Evolutionary conservation across 352 stramenopile species (phyloP).

Genomic region (Phytophthora litchii): DNA sequence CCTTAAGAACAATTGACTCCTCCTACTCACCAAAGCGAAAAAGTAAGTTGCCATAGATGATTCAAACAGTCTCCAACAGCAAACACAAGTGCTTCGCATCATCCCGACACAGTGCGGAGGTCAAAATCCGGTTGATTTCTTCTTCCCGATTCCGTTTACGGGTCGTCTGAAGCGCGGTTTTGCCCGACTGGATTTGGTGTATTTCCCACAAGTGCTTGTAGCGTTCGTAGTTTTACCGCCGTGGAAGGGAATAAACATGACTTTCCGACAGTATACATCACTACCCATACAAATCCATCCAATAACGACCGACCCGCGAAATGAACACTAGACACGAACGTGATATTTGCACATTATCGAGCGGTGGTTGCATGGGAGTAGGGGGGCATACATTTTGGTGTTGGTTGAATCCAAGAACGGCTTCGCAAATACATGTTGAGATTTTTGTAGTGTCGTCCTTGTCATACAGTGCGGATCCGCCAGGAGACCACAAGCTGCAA

Average conservation of each 20-base stretch:
- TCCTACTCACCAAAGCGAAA: constrained; percentile 10
- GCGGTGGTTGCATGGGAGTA: neutral
- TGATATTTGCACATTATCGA: constrained; percentile 8
- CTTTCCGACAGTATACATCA: neutral
- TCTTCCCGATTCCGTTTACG: neutral
- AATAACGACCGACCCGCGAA: neutral
- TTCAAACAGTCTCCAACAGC: neutral
- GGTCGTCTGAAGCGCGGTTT: constrained; percentile 1
- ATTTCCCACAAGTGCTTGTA: neutral
- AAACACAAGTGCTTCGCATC: constrained; percentile 4
- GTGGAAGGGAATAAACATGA: constrained; percentile 4
- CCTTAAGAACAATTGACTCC: constrained; percentile 3
- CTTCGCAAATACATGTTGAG: neutral
- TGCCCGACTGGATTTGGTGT: constrained; percentile 5
- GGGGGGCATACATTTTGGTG: neutral
- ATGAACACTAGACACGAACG: neutral
- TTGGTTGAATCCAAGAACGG: neutral
- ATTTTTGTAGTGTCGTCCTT: neutral
- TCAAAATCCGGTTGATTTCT: constrained; percentile 1
- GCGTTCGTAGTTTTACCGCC: constrained; percentile 6
- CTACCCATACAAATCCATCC: constrained; percentile 9
- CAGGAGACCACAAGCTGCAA: neutral
- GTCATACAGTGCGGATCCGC: neutral
- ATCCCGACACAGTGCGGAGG: neutral
- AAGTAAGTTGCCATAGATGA: constrained; percentile 6